Base-by-base conservation (phyloP, 805 yeast species). In the Geotrichum ghanense region DNA sequence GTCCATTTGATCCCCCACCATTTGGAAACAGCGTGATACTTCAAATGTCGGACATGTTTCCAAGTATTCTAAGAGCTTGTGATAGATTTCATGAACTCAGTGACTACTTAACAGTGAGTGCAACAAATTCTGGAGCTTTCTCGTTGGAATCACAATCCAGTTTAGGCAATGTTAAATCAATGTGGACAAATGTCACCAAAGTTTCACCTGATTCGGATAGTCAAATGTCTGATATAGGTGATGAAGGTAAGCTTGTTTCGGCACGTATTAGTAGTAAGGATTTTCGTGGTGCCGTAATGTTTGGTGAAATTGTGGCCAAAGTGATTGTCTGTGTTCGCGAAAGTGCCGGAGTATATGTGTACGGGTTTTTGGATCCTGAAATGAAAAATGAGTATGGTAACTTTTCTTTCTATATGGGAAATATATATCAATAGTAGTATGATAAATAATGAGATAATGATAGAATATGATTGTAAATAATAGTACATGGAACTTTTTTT, bases 331-430 rank as follows among this genome's bases (percentile, higher is more conserved):
- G 37, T 31, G 37, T 31, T 10, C 37, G 37, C 12, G 37, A 31
- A 6, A 31, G 16, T 19, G 12, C 16, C 16, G 37, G 37, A 31
- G 37, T 31, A 16, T n/a, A 31, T 31, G 37, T 31, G 5, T 31
- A 31, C 16, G 37, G 37, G 17, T 31, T 31, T n/a, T 31, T 31
- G 17, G 37, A 31, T 31, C 37, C 37, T 31, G 37, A 31, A n/a
- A 31, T 31, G 37, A 16, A 19, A 31, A 19, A 16, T 6, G 37
- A 31, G 16, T 16, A 31, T n/a, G 37, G 37, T 5, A 31, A 19
- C 16, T 31, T 31, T 31, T n/a, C 37, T n/a, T 31, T 31, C 17
- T 31, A 31, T 12, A 31, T 31, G 37, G 16, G 37, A 16, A 16
- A 31, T 31, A 31, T 31, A 6, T 16, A 31, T 6, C 37, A 9